Base-by-base conservation (phyloP, 2,329 filamentous ascomycete species). In the Hypoxylon sp. region DNA sequence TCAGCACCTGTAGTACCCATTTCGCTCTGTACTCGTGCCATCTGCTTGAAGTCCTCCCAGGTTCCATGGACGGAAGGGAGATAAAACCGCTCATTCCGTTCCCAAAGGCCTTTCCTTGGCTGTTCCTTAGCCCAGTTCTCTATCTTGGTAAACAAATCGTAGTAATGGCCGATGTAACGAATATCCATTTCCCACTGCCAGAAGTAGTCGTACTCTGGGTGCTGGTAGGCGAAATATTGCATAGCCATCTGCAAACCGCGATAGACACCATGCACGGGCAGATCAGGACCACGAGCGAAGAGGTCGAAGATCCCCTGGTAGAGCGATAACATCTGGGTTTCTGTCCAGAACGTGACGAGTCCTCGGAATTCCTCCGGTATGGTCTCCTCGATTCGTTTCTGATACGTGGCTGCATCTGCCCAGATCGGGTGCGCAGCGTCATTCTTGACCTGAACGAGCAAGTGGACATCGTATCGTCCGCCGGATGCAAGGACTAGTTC, bases 161-260 rank as follows among this genome's bases (percentile, higher is more conserved):
- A 93, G 81, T 92, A 95, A 78, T 97, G 93, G 33, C 93, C 93
- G 0, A 91, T 96, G 77, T 96, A 97, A 28, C 93, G 89, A 45
- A 94, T 88, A 73, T 97, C 93, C 90, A 97, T 95, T 78, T 97
- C 93, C 92, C 93, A 96, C 70, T 97, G 92, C 93, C 93, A 97
- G 78, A 93, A 93, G 79, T 89, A 92, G 49, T 96, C 93, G 74
- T 94, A 97, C 77, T 97, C 93, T 0, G 92, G 91, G 78, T 97
- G 93, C 72, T 88, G 86, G 74, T 94, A 89, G 4, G 94, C 92
- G 76, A 98, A 98, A 78, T 95, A 92, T 75, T 97, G 94, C 82
- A 98, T 89, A 0, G 94, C 93, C 93, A 98, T 97, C 73, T 93
- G 93, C 8, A 96, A 87, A 57, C 93, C 94, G 54, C 96, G 91